Base-by-base conservation (phyloP, 257 asterid genomes). In the Lavandula angustifolia region DNA sequence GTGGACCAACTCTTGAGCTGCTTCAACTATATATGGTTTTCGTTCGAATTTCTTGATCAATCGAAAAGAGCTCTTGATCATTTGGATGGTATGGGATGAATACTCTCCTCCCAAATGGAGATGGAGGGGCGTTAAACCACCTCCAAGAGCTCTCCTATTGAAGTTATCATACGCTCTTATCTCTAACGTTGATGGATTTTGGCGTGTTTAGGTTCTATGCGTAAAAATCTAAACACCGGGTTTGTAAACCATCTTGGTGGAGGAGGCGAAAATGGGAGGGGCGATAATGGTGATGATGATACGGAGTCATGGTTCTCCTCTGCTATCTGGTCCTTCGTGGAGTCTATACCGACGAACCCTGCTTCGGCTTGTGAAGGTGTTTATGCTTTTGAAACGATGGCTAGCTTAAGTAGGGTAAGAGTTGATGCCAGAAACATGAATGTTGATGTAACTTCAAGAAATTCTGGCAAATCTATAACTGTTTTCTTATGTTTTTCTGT, bases 331-430 rank as follows among this genome's bases (percentile, higher is more conserved):
- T 67, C 94, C 16, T 94, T 84, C 70, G 89, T 94, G 87, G 99
- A 90, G 81, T 87, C 97, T 55, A 94, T 94, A 85, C 99, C 99
- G 4, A 78, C 99, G 6, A 78, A 81, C 70, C 97, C 95, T 61
- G 99, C 99, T 68, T 87, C 96, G 47, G 99, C 99, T 73, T 77
- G 95, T 62, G 99, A 94, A 74, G 78, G 49, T 49, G 85, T 87
- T 65, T 60, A 79, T 67, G 85, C 85, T 17, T 76, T 88, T 27
- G 95, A 75, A 62, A 80, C 90, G 33, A 79, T 84, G 88, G 81
- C 95, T 79, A 83, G 89, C 86, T 90, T 87, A 64, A 51, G 87
- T 76, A 80, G 85, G 74, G 57, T 83, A 75, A 80, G 83, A 70
- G 53, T 81, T 60, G 67, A 70, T 60, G 73, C 78, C 64, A 67